Evolutionary conservation across 306 rosid genomes (phyloP).

Genomic region (Rubus parviflorus): DNA sequence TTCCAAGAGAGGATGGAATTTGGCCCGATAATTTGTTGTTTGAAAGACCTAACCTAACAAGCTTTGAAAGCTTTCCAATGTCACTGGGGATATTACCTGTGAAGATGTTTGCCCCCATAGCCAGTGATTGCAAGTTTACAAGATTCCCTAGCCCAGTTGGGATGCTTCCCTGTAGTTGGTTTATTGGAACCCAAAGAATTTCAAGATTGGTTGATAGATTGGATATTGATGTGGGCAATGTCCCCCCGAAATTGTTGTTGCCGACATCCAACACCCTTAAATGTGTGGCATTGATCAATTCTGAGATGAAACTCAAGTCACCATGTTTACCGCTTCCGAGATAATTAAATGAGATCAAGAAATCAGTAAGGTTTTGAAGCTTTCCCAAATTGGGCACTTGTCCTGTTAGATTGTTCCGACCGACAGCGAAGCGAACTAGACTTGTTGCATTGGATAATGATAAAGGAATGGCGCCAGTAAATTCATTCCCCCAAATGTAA

Average conservation of each 20-base stretch:
- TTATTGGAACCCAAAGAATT: fast-evolving
- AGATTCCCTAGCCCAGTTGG: not conserved
- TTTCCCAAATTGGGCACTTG: not conserved
- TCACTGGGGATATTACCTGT: not conserved
- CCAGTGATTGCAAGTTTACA: not conserved
- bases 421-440: fast-evolving
- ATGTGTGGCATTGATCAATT: not conserved
- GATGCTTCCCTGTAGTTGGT: not conserved
- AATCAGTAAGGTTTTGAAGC: not conserved
- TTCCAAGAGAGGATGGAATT: not conserved
- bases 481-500: fast-evolving
- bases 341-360: fast-evolving
- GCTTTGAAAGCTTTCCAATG: not conserved
- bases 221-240: not conserved
- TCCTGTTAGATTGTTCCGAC: not conserved
- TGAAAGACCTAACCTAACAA: fast-evolving
- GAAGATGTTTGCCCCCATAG: not conserved
- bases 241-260: not conserved
- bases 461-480: not conserved
- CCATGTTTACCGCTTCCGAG: not conserved
- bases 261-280: fast-evolving
- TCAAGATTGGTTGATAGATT: not conserved
- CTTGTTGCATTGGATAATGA: not conserved
- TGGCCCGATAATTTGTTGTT: not conserved
- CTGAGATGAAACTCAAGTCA: not conserved